phyloP scores from a whole-genome alignment of 129 eudicot genomes.

The Lactuca sativa region DNA sequence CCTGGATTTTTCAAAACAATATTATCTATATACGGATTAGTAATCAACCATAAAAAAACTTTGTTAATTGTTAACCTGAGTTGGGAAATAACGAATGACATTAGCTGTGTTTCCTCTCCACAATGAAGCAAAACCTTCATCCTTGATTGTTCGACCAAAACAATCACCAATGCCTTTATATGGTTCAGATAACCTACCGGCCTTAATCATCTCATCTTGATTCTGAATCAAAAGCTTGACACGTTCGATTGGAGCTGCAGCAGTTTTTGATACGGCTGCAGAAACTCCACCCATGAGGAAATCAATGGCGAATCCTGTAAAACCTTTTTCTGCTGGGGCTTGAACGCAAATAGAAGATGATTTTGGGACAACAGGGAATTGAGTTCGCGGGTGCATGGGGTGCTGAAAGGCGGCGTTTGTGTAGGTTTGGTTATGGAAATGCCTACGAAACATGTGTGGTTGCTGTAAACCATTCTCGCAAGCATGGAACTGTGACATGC shows the following conservation, averaged over 20 bases:
- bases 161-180: slow-evolving; percentile 59
- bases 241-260: slow-evolving; percentile 74
- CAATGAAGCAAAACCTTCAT: slow-evolving; percentile 60
- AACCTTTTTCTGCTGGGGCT: slow-evolving; percentile 58
- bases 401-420: slow-evolving; percentile 26
- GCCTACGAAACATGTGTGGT: slow-evolving; percentile 14
- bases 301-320: slow-evolving; percentile 47
- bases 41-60: neutral
- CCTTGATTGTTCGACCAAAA: slow-evolving; percentile 52
- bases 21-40: neutral
- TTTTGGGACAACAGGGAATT: slow-evolving; percentile 19
- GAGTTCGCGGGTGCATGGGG: slow-evolving; percentile 20
- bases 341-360: slow-evolving; percentile 38
- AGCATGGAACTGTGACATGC: slow-evolving; percentile 21
- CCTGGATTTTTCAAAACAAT: slow-evolving; percentile 35
- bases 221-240: slow-evolving; percentile 67
- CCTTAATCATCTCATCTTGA: slow-evolving; percentile 61
- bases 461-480: slow-evolving; percentile 20
- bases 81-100: slow-evolving; percentile 72
- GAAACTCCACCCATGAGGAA: slow-evolving; percentile 78
- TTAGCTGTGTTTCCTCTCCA: slow-evolving; percentile 75
- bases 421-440: slow-evolving; percentile 21
- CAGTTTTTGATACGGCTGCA: slow-evolving; percentile 72
- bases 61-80: slow-evolving; percentile 45
- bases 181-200: slow-evolving; percentile 51